Base-by-base conservation (phyloP, 441 rosid genomes). In the Syzygium syzygioides region DNA sequence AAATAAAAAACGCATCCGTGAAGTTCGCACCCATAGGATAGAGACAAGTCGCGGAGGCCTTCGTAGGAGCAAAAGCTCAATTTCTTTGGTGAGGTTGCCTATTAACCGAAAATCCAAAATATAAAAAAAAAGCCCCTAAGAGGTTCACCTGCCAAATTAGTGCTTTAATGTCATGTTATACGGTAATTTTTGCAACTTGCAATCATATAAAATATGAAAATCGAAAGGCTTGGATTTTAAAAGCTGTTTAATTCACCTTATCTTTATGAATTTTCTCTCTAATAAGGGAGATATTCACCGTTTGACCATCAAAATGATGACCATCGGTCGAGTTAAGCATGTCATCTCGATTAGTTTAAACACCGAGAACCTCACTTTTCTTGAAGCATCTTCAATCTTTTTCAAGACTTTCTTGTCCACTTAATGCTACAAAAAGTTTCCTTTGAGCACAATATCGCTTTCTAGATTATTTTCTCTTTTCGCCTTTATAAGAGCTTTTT, bases 301-400 rank as follows among this genome's bases (percentile, higher is more conserved):
- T 28, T 5, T 60, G 66, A 13, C 66, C 66, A 60, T 28, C 66
- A 28, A 60, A 60, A 60, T 60, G 9, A 30, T 2, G 11, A 64
- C 12, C 32, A 7, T 8, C 2, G 14, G 9, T 30, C 5, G 9
- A n/a, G 7, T 60, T 28, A 60, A 0, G 9, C 12, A 1, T 3
- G 52, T 41, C 83, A 37, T 37, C 50, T 20, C 6, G 50, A 71
- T 71, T 71, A 71, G 52, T 20, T 20, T 71, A 5, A 37, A 20
- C 50, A 3, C 17, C 6, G 9, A 37, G 20, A 37, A 20, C 50
- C 83, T 37, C 50, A 1, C 52, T 71, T 37, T 25, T 20, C 2
- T 34, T 5, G 26, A 20, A 34, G 79, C 45, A 68, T 68, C 79
- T 68, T 4, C n/a, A 25, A 76, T 3, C 52, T 41, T 76, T 76